Evolutionary conservation across 2,329 filamentous ascomycete species (phyloP).

Genomic region (Chaetomiaceae sp.): DNA sequence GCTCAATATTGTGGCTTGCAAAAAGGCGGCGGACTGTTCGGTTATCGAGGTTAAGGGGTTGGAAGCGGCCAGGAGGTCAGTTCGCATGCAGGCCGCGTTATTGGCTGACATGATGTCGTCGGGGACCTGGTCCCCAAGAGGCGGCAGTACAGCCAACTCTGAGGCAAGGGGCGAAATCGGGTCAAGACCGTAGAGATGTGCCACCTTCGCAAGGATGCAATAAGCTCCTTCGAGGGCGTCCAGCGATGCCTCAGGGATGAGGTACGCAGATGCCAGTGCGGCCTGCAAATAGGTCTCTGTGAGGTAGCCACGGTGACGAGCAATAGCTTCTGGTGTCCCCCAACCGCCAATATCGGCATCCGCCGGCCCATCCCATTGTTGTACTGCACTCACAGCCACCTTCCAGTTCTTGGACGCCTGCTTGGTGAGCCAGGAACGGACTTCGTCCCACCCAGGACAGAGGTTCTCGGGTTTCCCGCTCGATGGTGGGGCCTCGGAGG

Average conservation of each 20-base stretch:
- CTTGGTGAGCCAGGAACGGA: conserved; percentile 61
- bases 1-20: conserved; percentile 60
- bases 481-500: conserved; percentile 24
- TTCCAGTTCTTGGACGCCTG: conserved; percentile 57
- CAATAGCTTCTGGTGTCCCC: conserved; percentile 52
- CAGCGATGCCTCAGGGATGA: conserved; percentile 54
- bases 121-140: conserved; percentile 32
- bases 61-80: conserved; percentile 50
- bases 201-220: conserved; percentile 54
- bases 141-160: conserved; percentile 43
- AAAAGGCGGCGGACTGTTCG: conserved; percentile 49
- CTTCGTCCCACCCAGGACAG: conserved; percentile 62
- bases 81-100: conserved; percentile 43
- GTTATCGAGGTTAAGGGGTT: conserved; percentile 63
- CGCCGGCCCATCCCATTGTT: conserved; percentile 68
- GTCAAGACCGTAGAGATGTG: conserved; percentile 55
- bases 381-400: conserved; percentile 57
- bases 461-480: conserved; percentile 31
- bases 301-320: conserved; percentile 55
- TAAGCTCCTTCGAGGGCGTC: conserved; percentile 58
- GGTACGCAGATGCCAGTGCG: conserved; percentile 62
- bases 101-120: conserved; percentile 35
- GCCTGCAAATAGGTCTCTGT: conserved; percentile 62
- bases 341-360: conserved; percentile 65
- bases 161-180: conserved; percentile 48